Evolutionary conservation across 306 rosid species (phyloP), one percentile per base, ranked within the genome.

Genomic region (Pueraria montana): DNA sequence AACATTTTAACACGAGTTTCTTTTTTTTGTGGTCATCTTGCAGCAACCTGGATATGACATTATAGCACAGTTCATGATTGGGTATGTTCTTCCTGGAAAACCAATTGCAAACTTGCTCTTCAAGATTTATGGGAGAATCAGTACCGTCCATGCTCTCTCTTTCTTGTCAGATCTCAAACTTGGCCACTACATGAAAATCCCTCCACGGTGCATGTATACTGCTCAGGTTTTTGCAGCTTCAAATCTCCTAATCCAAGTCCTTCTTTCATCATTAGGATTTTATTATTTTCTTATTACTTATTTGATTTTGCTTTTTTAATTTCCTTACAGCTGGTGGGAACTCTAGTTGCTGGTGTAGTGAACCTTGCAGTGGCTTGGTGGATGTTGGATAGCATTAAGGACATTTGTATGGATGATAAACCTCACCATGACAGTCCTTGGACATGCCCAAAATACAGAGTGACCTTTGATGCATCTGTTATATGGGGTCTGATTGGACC

Each of bases 41-140:
- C 94, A 96, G 99, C 99, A 96, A 96, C 99, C 99, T 46, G 99
- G 99, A 86, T 96, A 92, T 74, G 99, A 96, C 87, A 89, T 96
- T 55, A 96, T 94, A 83, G 99, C 99, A 53, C 98, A 96, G 86
- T 96, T 94, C 94, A 86, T 96, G 38, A 91, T 96, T 82, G 99
- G 99, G 62, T 96, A 94, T 81, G 36, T 92, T 24, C 92, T 96
- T 64, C 99, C 99, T 8, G 99, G 99, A 65, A 91, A 92, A 82
- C 99, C 99, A 73, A 96, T 96, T 40, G 99, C 99, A 62, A 96
- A 92, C 88, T 88, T 96, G 85, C 92, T 96, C 14, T 96, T 96
- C 83, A 96, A 96, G 84, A 94, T 96, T 26, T 96, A 96, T 70
- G 99, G 99, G 26, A 89, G 99, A 87, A 96, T 91, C 89, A 96